Base-by-base conservation (phyloP, 1,284 basidiomycete species). In the Sanghuangporus baumii region DNA sequence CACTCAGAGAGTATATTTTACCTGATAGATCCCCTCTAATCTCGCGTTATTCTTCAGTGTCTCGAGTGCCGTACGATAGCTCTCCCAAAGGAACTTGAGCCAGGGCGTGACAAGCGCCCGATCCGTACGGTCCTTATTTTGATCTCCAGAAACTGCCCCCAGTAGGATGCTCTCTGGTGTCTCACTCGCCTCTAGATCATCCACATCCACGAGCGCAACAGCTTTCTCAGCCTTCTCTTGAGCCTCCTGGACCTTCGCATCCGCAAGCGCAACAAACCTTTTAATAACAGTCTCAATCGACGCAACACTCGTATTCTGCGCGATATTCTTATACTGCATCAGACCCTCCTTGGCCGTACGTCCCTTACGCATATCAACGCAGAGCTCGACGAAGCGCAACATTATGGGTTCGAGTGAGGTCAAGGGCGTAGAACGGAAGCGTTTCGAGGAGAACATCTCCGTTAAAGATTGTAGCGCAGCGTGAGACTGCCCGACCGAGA, bases 51-150 rank as follows among this genome's bases (percentile, higher is more conserved):
- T 98, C 75, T 98, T 96, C 69, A 98, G 81, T 8, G 96, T 96
- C 79, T 99, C 97, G 63, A 99, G 82, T 7, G 93, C 94, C 36
- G 95, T 98, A 65, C 97, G 88, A 75, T 98, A 98, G 67, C 94
- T 94, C 81, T 99, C 96, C 95, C 96, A 99, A 36, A 96, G 83
- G 76, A 98, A 98, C 75, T 97, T 96, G 74, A 99, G 88, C 88
- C 95, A 98, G 1, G 97, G 96, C 0, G 94, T 97, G 67, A 99
- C 94, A 59, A 99, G 83, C 26, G 94, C 91, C 63, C 97, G 81
- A 77, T 99, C 96, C 51, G 96, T 98, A 69, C 97, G 82, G 77
- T 99, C 96, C 76, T 93, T 92, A 79, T 84, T 96, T 78, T 94
- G 92, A 76, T 97, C 88, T 63, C 93, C 91, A 68, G 88, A 91